Base-by-base conservation (phyloP, 495 filamentous ascomycete genomes). In the Baudoinia panamericana region DNA sequence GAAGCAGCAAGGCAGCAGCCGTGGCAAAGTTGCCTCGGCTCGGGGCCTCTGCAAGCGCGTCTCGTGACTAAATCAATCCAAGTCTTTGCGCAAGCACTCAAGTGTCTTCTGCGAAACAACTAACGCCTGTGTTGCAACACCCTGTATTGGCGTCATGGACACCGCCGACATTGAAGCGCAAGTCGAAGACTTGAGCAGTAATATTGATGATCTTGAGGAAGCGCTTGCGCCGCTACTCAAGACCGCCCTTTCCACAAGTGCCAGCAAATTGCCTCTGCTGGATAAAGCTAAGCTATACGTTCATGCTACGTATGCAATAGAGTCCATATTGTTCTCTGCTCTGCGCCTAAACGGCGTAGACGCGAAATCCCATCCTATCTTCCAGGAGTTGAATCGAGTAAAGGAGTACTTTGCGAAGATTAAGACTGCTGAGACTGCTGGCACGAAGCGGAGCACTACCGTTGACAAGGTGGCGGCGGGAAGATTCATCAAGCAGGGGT, bases 341-440 rank as follows among this genome's bases (percentile, higher is more conserved):
- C 63, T 97, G 19, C 73, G 76, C 35, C 71, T 96, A 19, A 79
- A 84, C 50, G 84, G 78, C 31, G 72, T 77, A 7, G 72, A 93
- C 54, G 75, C 82, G 10, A 83, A 80, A 56, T 70, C 82, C 36
- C 92, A 96, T 54, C 72, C 85, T 18, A 72, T 96, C 39, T 88
- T 82, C 61, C 65, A 64, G 32, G 90, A 97, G 64, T 67, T 97
- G 39, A 75, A 72, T 4, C 73, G 90, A 34, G 78, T 95, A 36
- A 83, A 73, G 56, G 79, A 86, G 57, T 95, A 95, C 60, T 86
- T 92, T 54, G 74, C 75, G n/a, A 97, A 96, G 64, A 86, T 95
- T 52, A 81, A 92, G 56, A 60, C 55, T 23, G 61, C 72, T 36
- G 73, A 82, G 55, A 60, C 48, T 0, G 66, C 37, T 15, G 38